phyloP scores from a whole-genome alignment of 2,329 filamentous ascomycete genomes.

The Hirsutella rhossiliensis region DNA sequence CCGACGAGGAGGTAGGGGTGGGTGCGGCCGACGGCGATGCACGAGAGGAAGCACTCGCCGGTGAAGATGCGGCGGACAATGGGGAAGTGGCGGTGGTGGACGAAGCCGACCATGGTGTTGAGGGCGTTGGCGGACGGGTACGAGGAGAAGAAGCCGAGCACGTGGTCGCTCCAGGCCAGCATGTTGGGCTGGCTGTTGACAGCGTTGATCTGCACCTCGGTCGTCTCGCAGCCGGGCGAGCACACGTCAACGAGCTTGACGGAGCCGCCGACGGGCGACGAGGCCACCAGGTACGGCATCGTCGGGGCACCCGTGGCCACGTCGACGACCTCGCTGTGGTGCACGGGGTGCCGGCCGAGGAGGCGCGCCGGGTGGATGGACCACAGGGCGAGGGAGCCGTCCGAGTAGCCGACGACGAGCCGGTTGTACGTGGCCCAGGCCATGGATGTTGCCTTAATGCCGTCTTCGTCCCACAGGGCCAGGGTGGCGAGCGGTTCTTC shows the following conservation, averaged over 20 bases:
- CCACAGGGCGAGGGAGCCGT: constrained; percentile 45
- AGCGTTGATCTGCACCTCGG: constrained; percentile 37
- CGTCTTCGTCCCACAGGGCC: constrained; percentile 31
- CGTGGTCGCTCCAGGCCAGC: constrained; percentile 41
- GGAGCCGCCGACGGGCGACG: constrained; percentile 40
- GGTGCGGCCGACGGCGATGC: constrained; percentile 33
- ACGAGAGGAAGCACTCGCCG: constrained; percentile 36
- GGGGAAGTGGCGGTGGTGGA: constrained; percentile 39
- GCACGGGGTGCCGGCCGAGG: constrained; percentile 39
- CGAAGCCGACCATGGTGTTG: constrained; percentile 39
- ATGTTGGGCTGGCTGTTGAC: constrained; percentile 41
- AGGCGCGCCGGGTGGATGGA: constrained; percentile 37
- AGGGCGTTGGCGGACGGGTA: constrained; percentile 40
- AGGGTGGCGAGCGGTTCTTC: constrained; percentile 31
- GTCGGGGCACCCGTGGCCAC: constrained; percentile 44
- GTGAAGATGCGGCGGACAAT: constrained; percentile 39
- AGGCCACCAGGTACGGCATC: constrained; percentile 41
- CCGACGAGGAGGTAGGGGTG: constrained; percentile 44
- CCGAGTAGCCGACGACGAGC: constrained; percentile 40
- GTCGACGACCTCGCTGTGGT: constrained; percentile 41
- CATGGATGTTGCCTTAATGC: constrained; percentile 37
- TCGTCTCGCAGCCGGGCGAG: constrained; percentile 38
- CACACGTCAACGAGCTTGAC: constrained; percentile 40
- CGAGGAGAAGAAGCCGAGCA: constrained; percentile 40
- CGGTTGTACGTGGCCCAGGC: constrained; percentile 45